Conservation (phyloP, 441 rosid genomes). For the Erysimum pusillum region DNA sequence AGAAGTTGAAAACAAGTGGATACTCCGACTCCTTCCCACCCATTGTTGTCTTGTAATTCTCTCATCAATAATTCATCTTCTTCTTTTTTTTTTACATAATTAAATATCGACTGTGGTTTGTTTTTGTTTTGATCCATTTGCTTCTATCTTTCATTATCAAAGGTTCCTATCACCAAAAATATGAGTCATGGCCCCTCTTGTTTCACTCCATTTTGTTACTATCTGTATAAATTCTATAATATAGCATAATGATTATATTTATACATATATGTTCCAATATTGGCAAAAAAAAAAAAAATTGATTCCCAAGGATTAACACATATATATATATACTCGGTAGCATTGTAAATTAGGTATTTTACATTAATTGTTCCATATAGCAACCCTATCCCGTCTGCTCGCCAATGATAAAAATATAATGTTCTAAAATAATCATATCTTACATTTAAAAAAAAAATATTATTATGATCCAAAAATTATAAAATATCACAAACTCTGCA, state of each 20-base stretch:
- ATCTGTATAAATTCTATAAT: not conserved
- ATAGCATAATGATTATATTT: not conserved
- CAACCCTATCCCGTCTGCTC: not conserved
- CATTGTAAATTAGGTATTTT: not conserved
- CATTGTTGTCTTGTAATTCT: constrained; percentile 67
- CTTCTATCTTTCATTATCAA: constrained; percentile 67
- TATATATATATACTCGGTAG: not conserved
- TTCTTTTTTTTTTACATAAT: constrained; percentile 37
- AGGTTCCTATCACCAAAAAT: constrained; percentile 54
- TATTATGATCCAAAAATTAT: not conserved
- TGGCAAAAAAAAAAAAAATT: not conserved
- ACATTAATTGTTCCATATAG: not conserved
- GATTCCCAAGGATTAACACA: constrained; percentile 1
- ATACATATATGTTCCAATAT: not conserved
- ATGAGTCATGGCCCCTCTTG: constrained; percentile 37
- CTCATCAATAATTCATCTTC: constrained; percentile 51
- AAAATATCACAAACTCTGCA: not conserved
- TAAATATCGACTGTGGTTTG: constrained; percentile 22
- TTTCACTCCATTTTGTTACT: constrained; percentile 23
- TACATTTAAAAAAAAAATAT: not conserved
- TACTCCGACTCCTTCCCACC: constrained; percentile 46
- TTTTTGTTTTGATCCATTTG: constrained; percentile 84
- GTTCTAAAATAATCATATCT: not conserved
- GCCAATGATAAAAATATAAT: not conserved
- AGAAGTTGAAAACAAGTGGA: constrained; percentile 75